Conservation (phyloP, 805 yeast genomes). For the Yamadazyma takamatsuzukensis region DNA sequence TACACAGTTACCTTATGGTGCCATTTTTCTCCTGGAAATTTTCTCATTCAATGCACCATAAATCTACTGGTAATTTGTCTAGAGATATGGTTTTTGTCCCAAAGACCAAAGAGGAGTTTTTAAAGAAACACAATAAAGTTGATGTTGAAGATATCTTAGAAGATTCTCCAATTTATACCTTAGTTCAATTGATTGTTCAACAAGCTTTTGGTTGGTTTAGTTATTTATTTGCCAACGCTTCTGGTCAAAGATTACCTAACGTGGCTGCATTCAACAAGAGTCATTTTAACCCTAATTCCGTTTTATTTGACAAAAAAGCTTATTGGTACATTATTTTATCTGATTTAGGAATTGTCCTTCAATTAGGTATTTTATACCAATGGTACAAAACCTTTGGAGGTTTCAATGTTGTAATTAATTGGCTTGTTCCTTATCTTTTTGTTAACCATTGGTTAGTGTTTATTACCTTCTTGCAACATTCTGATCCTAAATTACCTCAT, state of each 20-base stretch:
- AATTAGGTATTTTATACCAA: conserved; percentile 44
- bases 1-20: conserved; percentile 54
- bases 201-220: conserved; percentile 55
- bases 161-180: conserved; percentile 52
- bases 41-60: conserved; percentile 59
- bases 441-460: conserved; percentile 66
- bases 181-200: conserved; percentile 44
- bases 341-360: conserved; percentile 51
- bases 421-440: conserved; percentile 57
- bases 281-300: conserved; percentile 54
- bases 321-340: conserved; percentile 53
- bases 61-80: conserved; percentile 58
- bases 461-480: conserved; percentile 60
- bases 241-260: conserved; percentile 48
- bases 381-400: conserved; percentile 49
- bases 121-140: conserved; percentile 28
- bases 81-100: conserved; percentile 63
- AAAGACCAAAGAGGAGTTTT: conserved; percentile 44
- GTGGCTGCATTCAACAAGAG: conserved; percentile 40
- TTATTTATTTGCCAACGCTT: conserved; percentile 50
- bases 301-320: conserved; percentile 51
- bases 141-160: conserved; percentile 45
- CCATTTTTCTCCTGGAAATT: conserved; percentile 65
- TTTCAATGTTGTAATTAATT: conserved; percentile 49
- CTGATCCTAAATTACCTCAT: conserved; percentile 59